phyloP scores from a whole-genome alignment of 768 basidiomycete species.

The Calocera cornea region DNA sequence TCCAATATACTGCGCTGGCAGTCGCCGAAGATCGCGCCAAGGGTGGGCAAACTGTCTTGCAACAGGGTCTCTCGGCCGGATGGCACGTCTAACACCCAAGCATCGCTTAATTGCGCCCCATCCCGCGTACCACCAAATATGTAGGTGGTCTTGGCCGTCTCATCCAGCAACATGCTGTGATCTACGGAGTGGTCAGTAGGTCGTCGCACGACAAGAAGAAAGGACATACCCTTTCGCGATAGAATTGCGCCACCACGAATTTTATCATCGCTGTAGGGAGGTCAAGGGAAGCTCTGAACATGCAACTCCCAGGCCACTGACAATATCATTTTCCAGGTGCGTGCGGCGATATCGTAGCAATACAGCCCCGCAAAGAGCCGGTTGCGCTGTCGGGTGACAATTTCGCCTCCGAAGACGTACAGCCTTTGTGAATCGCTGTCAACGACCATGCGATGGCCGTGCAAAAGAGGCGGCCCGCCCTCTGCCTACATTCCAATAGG shows the following conservation, averaged over 20 bases:
- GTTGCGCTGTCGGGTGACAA: constrained; percentile 32
- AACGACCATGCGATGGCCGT: constrained; percentile 71
- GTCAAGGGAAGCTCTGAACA: not conserved
- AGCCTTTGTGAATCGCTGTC: constrained; percentile 56
- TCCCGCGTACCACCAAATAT: constrained; percentile 65
- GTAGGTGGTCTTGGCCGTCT: constrained; percentile 41
- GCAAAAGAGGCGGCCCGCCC: constrained; percentile 59
- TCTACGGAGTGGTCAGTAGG: constrained; percentile 27
- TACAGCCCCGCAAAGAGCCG: constrained; percentile 50
- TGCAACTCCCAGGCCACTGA: constrained; percentile 25
- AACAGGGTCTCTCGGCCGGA: not conserved
- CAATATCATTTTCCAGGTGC: constrained; percentile 58
- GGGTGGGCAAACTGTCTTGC: not conserved
- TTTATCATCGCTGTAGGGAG: not conserved
- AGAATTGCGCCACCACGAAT: constrained; percentile 2
- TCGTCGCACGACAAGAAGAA: no score
- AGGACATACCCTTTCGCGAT: constrained; percentile 8
- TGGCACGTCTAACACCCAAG: constrained; percentile 39
- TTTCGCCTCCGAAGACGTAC: constrained; percentile 63
- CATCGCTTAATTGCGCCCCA: constrained; percentile 52
- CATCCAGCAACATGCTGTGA: constrained; percentile 71
- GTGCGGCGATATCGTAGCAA: constrained; percentile 50
- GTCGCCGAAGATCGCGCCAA: not conserved
- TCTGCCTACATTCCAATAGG: constrained; percentile 30
- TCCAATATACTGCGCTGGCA: not conserved